A percentile compares a stretch with the other conserved stretches of the same genome.
Conservation (phyloP, 331 rosid genomes). For the Cydonia oblonga region DNA sequence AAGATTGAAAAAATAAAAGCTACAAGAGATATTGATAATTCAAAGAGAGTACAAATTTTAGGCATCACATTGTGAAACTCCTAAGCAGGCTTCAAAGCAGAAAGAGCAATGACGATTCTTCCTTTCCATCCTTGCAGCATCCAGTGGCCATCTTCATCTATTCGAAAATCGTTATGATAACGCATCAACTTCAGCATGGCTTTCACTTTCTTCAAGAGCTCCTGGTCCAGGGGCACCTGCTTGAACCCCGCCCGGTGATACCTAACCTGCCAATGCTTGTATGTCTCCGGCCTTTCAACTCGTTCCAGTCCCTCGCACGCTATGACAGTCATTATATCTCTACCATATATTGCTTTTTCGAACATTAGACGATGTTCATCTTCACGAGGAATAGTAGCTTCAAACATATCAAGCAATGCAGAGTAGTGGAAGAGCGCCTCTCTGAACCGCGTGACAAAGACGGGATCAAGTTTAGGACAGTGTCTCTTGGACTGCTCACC, state of each 20-base stretch:
- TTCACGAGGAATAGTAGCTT: slow-evolving; percentile 2
- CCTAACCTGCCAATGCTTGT: slow-evolving; percentile 26
- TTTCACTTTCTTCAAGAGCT: background rate
- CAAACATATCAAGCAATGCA: slow-evolving; percentile 23
- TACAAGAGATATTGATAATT: background rate
- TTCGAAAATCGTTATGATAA: slow-evolving; percentile 7
- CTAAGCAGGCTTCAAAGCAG: slow-evolving; percentile 14
- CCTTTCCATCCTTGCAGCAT: slow-evolving; percentile 24
- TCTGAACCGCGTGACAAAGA: slow-evolving; percentile 22
- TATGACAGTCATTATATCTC: slow-evolving; percentile 15
- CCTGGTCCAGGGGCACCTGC: slow-evolving; percentile 18
- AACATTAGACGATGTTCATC: slow-evolving; percentile 9
- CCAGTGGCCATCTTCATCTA: slow-evolving; percentile 16
- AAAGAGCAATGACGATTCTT: background rate
- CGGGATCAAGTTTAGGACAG: slow-evolving; percentile 16
- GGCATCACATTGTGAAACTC: background rate
- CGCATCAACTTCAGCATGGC: background rate
- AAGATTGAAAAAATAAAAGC: background rate
- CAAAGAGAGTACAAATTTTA: background rate
- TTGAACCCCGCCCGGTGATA: slow-evolving; percentile 17
- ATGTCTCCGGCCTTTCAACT: slow-evolving; percentile 25
- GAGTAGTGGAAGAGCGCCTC: slow-evolving; percentile 21
- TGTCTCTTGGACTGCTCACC: slow-evolving; percentile 13
- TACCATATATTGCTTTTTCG: slow-evolving; percentile 21
- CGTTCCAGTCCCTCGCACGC: slow-evolving; percentile 26